These are phyloP conservation scores for Fraxinus baroniana DNA, from an alignment of 305 asterid species.

Conservation along the genomic window DNA sequence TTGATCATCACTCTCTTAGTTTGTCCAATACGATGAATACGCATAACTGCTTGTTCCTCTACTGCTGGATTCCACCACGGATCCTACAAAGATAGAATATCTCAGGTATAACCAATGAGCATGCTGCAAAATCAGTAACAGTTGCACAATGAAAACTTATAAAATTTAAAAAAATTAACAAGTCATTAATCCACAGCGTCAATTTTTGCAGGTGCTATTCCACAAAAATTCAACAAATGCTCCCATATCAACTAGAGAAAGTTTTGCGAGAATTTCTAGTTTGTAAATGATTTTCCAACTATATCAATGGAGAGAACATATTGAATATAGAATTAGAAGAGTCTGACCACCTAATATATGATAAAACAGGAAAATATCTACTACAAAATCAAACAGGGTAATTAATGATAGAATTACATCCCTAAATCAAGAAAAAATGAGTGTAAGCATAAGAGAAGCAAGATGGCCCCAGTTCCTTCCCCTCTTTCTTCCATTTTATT, in stretches of 20 bases:
- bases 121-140: not conserved
- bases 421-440: not conserved
- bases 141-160: conserved; percentile 1
- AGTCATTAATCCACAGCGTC: not conserved
- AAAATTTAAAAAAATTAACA: conserved; percentile 6
- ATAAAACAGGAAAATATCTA: not conserved
- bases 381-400: not conserved
- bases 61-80: conserved; percentile 99
- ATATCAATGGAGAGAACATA: not conserved
- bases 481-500: not conserved
- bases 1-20: conserved; percentile 70
- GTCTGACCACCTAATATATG: not conserved
- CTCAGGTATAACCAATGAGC: not conserved
- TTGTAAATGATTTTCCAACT: not conserved
- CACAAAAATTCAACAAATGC: not conserved
- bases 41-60: conserved; percentile 99
- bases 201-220: not conserved
- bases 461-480: not conserved
- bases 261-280: not conserved
- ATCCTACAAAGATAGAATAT: conserved; percentile 49
- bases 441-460: not conserved
- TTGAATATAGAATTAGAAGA: not conserved
- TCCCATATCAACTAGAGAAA: not conserved
- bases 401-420: not conserved
- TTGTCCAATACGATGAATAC: conserved; percentile 97